A percentile compares a stretch with the other conserved stretches of the same genome.
phyloP scores from a whole-genome alignment of 768 basidiomycete genomes.

The Boletus sp. region DNA sequence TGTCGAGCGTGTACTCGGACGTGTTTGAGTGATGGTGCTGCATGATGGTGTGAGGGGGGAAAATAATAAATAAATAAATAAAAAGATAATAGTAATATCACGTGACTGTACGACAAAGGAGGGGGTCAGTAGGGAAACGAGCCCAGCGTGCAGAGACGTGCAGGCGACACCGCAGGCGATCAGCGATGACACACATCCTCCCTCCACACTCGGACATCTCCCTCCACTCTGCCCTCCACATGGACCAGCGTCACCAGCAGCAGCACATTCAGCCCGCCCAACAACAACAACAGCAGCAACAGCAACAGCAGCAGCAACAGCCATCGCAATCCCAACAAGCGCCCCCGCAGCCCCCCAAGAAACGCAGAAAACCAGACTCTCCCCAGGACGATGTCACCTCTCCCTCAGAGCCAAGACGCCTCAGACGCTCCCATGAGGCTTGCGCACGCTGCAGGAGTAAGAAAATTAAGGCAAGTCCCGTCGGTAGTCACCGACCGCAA shows the following conservation, averaged over 20 bases:
- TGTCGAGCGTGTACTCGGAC: constrained; percentile 64
- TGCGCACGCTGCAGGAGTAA: constrained; percentile 93
- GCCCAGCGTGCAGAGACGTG: constrained; percentile 9
- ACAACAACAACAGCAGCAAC: constrained; percentile 33
- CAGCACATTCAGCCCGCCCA: constrained; percentile 42
- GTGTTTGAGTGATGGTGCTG: constrained; percentile 31
- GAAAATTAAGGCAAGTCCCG: constrained; percentile 89
- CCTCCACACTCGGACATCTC: constrained; percentile 49
- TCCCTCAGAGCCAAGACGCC: constrained; percentile 71
- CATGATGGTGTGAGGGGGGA: constrained; percentile 5
- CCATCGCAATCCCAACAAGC: constrained; percentile 32
- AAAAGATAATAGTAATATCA: constrained; percentile 7
- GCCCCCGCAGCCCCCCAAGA: constrained; percentile 43
- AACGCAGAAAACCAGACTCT: constrained; percentile 59
- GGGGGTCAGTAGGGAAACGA: not conserved
- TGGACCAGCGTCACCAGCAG: constrained; percentile 60
- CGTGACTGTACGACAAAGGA: constrained; percentile 28
- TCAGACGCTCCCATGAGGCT: constrained; percentile 87
- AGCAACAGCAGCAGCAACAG: constrained; percentile 32
- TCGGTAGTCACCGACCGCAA: constrained; percentile 77
- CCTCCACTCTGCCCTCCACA: constrained; percentile 62
- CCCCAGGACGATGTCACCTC: constrained; percentile 53
- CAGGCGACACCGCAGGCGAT: constrained; percentile 11
- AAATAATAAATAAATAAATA: not conserved
- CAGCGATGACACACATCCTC: constrained; percentile 47